Conservation (phyloP, 495 filamentous ascomycete species). For the Cudoniella acicularis region DNA sequence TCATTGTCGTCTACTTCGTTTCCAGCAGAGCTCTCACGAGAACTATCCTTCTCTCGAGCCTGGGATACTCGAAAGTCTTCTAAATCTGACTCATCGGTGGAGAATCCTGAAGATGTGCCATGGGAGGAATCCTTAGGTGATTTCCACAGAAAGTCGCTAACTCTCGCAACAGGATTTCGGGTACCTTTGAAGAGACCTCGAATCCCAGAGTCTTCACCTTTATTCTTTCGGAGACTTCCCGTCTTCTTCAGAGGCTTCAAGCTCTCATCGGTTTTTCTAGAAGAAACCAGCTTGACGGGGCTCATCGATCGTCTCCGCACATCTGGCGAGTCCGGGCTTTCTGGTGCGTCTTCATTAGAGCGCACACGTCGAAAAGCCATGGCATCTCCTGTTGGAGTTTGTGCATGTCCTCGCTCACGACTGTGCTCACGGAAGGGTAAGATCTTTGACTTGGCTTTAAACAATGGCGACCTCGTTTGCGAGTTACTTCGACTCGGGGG, state of each 20-base stretch:
- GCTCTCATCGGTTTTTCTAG: constrained; percentile 12
- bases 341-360: constrained; percentile 9
- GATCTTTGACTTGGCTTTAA: constrained; percentile 36
- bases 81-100: constrained; percentile 42
- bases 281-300: constrained; percentile 14
- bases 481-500: constrained; percentile 50
- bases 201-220: constrained; percentile 31
- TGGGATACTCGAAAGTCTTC: constrained; percentile 30
- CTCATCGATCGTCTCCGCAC: constrained; percentile 19
- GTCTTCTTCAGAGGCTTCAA: constrained; percentile 9
- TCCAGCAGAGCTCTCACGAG: constrained; percentile 13
- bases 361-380: not conserved
- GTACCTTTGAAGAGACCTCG: constrained; percentile 53
- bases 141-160: constrained; percentile 51
- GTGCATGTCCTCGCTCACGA: constrained; percentile 22
- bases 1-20: constrained; percentile 32
- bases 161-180: constrained; percentile 56
- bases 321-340: constrained; percentile 10
- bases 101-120: constrained; percentile 28
- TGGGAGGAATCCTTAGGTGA: constrained; percentile 40
- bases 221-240: constrained; percentile 16
- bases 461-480: constrained; percentile 42
- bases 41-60: constrained; percentile 31
- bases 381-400: constrained; percentile 6
- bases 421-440: constrained; percentile 40